phyloP scores from a whole-genome alignment of 192 early-diverging fungal species.

The Obelidium mucronatum region DNA sequence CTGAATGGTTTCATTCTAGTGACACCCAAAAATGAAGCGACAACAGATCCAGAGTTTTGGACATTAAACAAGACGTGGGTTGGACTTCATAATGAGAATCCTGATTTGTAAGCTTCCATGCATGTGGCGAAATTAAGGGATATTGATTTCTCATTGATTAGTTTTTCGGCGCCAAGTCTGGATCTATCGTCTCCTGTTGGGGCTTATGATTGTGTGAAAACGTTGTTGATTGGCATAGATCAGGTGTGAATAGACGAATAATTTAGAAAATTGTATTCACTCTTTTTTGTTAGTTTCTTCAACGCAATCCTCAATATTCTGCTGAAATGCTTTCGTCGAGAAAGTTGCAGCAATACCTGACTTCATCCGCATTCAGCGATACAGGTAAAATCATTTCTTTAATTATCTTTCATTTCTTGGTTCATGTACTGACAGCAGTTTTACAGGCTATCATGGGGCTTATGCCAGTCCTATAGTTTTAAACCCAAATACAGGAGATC shows the following conservation, averaged over 20 bases:
- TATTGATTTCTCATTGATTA: too few species aligned
- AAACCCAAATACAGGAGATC: conserved; percentile 13
- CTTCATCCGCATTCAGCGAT: neutral
- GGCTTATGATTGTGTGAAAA: conserved; percentile 25
- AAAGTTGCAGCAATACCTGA: neutral
- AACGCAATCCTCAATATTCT: neutral
- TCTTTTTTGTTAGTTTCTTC: neutral
- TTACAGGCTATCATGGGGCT: conserved; percentile 27
- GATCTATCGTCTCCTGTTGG: conserved; percentile 2
- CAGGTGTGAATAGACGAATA: too few species aligned
- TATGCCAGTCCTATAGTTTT: conserved; percentile 3
- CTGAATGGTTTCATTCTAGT: conserved; percentile 23
- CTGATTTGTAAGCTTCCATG: too few species aligned
- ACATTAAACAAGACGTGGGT: too few species aligned
- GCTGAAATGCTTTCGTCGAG: neutral
- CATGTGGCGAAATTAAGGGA: too few species aligned
- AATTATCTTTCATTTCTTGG: too few species aligned
- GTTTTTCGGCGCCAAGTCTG: too few species aligned
- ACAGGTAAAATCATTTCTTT: too few species aligned
- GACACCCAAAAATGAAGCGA: neutral
- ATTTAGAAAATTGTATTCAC: too few species aligned
- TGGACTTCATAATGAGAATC: too few species aligned
- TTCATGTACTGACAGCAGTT: too few species aligned
- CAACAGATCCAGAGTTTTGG: too few species aligned
- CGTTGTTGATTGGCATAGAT: conserved; percentile 10